phyloP scores from a whole-genome alignment of 2,329 filamentous ascomycete species.

The Arthrobotrys iridis region DNA sequence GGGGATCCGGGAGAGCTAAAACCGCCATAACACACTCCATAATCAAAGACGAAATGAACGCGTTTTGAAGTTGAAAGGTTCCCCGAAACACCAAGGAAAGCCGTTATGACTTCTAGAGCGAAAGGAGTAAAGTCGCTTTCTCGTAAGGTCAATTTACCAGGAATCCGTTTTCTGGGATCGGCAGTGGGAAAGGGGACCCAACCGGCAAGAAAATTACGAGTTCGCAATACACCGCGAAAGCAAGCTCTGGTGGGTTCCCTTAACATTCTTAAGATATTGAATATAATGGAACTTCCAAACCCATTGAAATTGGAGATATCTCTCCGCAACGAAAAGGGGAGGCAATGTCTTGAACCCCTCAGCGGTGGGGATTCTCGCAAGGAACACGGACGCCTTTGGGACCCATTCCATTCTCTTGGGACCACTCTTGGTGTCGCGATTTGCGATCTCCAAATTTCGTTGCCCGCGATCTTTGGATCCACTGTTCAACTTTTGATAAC shows the following conservation, averaged over 20 bases:
- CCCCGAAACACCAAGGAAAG: constrained; percentile 44
- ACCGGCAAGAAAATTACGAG: constrained; percentile 45
- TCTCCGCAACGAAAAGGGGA: constrained; percentile 6
- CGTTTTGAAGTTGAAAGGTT: constrained; percentile 26
- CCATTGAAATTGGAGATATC: constrained; percentile 5
- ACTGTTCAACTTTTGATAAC: not conserved
- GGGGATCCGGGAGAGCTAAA: constrained; percentile 53
- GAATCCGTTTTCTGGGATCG: constrained; percentile 47
- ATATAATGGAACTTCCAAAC: not conserved
- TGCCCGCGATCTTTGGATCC: constrained; percentile 19
- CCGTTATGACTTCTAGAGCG: constrained; percentile 28
- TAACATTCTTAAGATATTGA: constrained; percentile 27
- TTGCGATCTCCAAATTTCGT: constrained; percentile 36
- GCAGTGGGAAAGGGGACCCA: constrained; percentile 25
- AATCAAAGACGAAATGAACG: constrained; percentile 24
- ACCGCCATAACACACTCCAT: constrained; percentile 11
- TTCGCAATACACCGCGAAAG: not conserved
- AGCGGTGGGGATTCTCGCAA: constrained; percentile 17
- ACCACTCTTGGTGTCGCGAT: constrained; percentile 42
- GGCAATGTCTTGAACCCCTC: constrained; percentile 11
- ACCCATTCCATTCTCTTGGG: constrained; percentile 45
- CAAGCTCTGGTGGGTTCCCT: constrained; percentile 8
- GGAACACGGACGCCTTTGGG: constrained; percentile 3
- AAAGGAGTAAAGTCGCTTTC: constrained; percentile 25
- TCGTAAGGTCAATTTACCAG: constrained; percentile 42